phyloP scores from a whole-genome alignment of 257 asterid genomes.

The Plantago elongata region DNA sequence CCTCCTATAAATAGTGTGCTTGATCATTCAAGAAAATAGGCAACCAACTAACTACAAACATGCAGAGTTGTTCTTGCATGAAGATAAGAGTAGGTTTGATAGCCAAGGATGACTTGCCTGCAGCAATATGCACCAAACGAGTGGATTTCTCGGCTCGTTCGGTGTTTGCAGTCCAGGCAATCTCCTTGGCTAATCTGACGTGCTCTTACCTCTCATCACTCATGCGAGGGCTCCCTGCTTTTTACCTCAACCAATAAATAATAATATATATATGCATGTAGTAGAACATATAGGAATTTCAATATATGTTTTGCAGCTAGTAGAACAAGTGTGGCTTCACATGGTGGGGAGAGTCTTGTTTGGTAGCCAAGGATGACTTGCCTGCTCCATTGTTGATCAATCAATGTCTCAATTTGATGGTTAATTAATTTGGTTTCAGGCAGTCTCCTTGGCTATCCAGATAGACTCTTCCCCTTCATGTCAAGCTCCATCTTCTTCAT shows the following conservation, averaged over 20 bases:
- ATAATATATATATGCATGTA: neutral
- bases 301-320: no score
- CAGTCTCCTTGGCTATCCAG: conserved; percentile 46
- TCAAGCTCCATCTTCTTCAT: conserved; percentile 21
- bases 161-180: conserved; percentile 25
- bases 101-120: conserved; percentile 57
- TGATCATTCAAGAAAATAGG: neutral
- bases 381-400: conserved; percentile 24
- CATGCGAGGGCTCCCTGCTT: conserved; percentile 24
- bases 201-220: conserved; percentile 31
- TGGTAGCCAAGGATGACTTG: conserved; percentile 85
- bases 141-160: neutral
- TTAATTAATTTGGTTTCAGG: conserved; percentile 29
- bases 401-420: neutral
- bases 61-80: conserved; percentile 28
- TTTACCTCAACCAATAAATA: neutral
- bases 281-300: neutral
- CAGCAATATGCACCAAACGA: neutral
- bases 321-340: conserved; percentile 29
- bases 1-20: conserved; percentile 25
- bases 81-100: conserved; percentile 29
- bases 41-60: neutral
- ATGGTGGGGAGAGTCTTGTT: conserved; percentile 41
- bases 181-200: conserved; percentile 38
- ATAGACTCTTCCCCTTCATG: conserved; percentile 35